Evolutionary conservation across 192 early-diverging fungal species (phyloP).

Genomic region (Hyaloraphidium curvatum): DNA sequence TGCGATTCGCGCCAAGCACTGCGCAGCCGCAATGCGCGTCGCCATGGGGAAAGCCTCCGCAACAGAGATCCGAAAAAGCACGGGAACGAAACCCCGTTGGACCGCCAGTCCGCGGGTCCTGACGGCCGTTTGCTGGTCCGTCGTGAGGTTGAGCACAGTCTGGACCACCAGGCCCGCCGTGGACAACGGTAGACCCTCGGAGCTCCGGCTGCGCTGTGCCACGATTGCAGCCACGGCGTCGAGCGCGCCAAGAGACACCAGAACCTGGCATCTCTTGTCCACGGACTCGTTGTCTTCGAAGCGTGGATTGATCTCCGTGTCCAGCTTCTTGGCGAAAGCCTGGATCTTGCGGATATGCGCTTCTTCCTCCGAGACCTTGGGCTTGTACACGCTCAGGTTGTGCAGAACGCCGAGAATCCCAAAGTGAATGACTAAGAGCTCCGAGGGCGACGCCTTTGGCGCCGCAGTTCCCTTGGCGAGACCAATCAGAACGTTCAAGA

Average conservation of each 20-base stretch:
- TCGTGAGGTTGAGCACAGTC: slow-evolving; percentile 47
- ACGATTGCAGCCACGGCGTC: slow-evolving; percentile 31
- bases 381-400: slow-evolving; percentile 53
- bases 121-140: slow-evolving; percentile 20
- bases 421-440: too few species aligned
- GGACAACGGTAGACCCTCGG: neutral
- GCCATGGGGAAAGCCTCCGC: neutral
- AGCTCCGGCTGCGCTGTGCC: slow-evolving; percentile 18
- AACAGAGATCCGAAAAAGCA: neutral
- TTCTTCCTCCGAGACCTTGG: slow-evolving; percentile 55
- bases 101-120: slow-evolving; percentile 49
- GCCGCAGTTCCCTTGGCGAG: slow-evolving; percentile 19
- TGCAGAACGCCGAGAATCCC: slow-evolving; percentile 50
- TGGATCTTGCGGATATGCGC: slow-evolving; percentile 58
- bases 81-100: slow-evolving; percentile 53
- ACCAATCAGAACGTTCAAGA: slow-evolving; percentile 36
- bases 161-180: slow-evolving; percentile 31
- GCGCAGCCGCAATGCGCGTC: slow-evolving; percentile 23
- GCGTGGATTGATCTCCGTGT: slow-evolving; percentile 18
- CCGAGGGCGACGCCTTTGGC: slow-evolving; percentile 23
- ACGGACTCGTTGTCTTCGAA: slow-evolving; percentile 37
- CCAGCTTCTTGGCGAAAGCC: slow-evolving; percentile 33
- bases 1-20: slow-evolving; percentile 80
- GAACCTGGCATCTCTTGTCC: slow-evolving; percentile 23
- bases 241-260: slow-evolving; percentile 44